Evolutionary conservation across 805 yeast species (phyloP), one percentile per base, ranked within the genome.

Genomic region (Sugiyamaella smithiae): DNA sequence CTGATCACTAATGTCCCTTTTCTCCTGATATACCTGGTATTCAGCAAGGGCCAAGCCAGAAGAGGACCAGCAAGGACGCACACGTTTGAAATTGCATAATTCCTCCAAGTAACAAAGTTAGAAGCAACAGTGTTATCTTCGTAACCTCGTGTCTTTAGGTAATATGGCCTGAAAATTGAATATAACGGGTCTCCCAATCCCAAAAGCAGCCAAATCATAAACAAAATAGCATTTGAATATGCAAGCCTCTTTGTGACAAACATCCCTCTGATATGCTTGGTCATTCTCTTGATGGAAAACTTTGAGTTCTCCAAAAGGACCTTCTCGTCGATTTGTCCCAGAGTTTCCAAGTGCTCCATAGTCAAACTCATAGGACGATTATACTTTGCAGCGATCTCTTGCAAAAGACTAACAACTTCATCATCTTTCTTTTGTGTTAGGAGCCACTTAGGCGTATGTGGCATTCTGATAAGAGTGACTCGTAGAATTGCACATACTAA

Each of bases 161-260:
- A 80, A 41, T 71, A 70, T 32, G 81, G 80, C 23, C 79, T 62
- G 63, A 78, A 80, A 41, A 77, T 77, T 58, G 74, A 72, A 62
- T 74, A 80, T 35, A 77, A 67, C 2, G 82, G 78, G 62, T 78
- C 79, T 16, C 82, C 74, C 33, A 78, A 67, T 42, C 84, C 84
- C 52, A 80, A 71, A 41, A 78, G 62, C 6, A 75, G 71, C 85
- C 85, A 81, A 1, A 81, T 70, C 17, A 75, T 49, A 20, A 69
- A 57, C 22, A 78, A 61, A 20, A 82, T 68, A n/a, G 67, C 41
- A 38, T 81, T 69, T 4, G 74, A 67, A 50, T 66, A 54, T 2
- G 73, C 72, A 20, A 77, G 67, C 38, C 65, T 67, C 45, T 63
- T 67, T 11, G 73, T 69, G 7, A 71, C 70, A 60, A 79, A 80